phyloP scores from a whole-genome alignment of 1,284 basidiomycete genomes.

The Porodaedalea pini region DNA sequence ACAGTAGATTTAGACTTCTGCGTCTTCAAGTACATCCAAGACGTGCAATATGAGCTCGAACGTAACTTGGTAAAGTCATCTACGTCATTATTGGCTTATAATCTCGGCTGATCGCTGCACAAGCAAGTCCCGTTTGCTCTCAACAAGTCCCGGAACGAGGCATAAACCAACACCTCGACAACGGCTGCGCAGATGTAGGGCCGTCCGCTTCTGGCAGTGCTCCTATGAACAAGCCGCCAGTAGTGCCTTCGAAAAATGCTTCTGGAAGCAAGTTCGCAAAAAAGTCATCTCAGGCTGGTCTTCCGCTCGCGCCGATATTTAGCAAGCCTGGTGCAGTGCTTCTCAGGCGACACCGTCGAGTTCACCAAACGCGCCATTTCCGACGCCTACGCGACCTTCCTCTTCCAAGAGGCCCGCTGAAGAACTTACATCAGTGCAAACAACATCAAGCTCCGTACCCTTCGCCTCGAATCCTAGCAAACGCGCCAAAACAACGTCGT shows the following conservation, averaged over 20 bases:
- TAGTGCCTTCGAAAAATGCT: slow-evolving; percentile 12
- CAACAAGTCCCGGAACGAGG: slow-evolving; percentile 36
- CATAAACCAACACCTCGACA: slow-evolving; percentile 51
- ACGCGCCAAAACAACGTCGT: slow-evolving; percentile 27
- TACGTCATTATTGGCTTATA: neutral
- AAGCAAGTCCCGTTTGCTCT: slow-evolving; percentile 45
- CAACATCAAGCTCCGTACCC: slow-evolving; percentile 23
- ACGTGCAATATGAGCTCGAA: neutral
- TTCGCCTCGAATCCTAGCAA: slow-evolving; percentile 25
- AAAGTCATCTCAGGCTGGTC: neutral
- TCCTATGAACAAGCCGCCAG: slow-evolving; percentile 21
- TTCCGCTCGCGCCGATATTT: slow-evolving; percentile 17
- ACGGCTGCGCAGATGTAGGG: slow-evolving; percentile 34
- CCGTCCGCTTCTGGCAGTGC: slow-evolving; percentile 12
- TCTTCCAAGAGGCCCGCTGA: slow-evolving; percentile 4
- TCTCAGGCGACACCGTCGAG: slow-evolving; percentile 7
- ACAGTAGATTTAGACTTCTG: no score
- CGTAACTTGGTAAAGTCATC: slow-evolving; percentile 11
- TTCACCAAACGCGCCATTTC: neutral
- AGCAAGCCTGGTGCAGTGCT: slow-evolving; percentile 11
- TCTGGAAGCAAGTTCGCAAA: slow-evolving; percentile 2
- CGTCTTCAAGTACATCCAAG: neutral
- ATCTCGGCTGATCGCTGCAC: neutral
- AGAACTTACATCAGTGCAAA: neutral
- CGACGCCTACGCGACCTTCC: slow-evolving; percentile 5